Evolutionary conservation across 768 basidiomycete genomes (phyloP).

Genomic region (Mycena epipterygia): DNA sequence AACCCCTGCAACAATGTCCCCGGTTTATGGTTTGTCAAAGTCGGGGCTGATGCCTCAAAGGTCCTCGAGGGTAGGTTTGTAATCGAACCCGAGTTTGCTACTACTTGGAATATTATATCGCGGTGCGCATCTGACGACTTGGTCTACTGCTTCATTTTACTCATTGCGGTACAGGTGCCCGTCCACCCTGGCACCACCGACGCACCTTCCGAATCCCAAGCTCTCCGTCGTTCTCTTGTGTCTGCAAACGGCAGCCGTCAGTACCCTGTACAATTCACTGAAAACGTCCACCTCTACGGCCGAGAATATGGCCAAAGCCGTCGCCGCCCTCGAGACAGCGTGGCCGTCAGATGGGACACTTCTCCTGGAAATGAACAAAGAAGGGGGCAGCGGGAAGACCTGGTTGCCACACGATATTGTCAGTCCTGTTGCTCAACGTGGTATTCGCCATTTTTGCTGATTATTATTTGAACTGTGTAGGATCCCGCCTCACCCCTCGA

Average conservation of each 20-base stretch:
- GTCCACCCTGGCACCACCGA: not conserved
- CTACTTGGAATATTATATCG: conserved; percentile 48
- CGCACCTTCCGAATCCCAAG: conserved; percentile 21
- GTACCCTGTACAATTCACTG: conserved; percentile 32
- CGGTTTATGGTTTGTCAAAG: conserved; percentile 56
- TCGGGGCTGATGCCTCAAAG: conserved; percentile 47
- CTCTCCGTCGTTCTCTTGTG: conserved; percentile 53
- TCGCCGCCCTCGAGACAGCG: conserved; percentile 42
- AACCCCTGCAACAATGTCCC: conserved; percentile 53
- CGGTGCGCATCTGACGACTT: conserved; percentile 32
- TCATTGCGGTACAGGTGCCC: not conserved
- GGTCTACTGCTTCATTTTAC: not conserved
- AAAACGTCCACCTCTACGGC: conserved; percentile 36
- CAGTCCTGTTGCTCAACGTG: conserved; percentile 30
- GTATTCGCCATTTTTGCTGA: not conserved
- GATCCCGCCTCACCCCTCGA: conserved; percentile 49
- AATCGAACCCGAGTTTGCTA: conserved; percentile 51
- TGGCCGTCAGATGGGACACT: conserved; percentile 64
- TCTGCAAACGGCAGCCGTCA: conserved; percentile 43
- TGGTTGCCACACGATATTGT: conserved; percentile 63
- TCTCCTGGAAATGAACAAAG: conserved; percentile 59
- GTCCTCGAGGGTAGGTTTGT: conserved; percentile 53
- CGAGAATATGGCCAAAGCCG: conserved; percentile 41
- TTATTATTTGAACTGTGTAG: conserved; percentile 33
- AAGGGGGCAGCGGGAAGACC: conserved; percentile 47